phyloP scores from a whole-genome alignment of 2,329 filamentous ascomycete genomes.

The Cytospora piceae region DNA sequence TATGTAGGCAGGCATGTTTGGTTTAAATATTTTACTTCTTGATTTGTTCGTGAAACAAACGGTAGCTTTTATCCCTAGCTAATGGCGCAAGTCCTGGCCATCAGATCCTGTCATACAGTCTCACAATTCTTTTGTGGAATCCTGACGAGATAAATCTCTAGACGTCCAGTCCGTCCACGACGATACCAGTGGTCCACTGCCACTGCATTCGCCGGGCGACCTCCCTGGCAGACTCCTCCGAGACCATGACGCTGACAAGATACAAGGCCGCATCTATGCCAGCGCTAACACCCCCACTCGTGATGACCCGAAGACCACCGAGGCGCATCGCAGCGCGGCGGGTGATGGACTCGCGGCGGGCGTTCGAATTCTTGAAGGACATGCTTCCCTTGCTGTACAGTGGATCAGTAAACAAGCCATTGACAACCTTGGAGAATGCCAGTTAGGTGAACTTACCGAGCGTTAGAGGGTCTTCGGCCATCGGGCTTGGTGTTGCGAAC shows the following conservation, averaged over 20 bases:
- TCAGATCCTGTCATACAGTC: not conserved
- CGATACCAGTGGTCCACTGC: slow-evolving; percentile 83
- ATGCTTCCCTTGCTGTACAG: slow-evolving; percentile 77
- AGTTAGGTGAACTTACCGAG: slow-evolving; percentile 52
- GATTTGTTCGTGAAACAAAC: slow-evolving; percentile 19
- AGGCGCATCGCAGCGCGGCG: slow-evolving; percentile 77
- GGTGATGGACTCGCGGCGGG: slow-evolving; percentile 77
- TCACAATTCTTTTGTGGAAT: slow-evolving; percentile 5
- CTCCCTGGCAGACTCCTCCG: slow-evolving; percentile 75
- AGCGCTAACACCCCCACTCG: slow-evolving; percentile 75
- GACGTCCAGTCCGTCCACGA: slow-evolving; percentile 84
- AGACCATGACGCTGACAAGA: slow-evolving; percentile 81
- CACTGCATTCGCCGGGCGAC: slow-evolving; percentile 78
- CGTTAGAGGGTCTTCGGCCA: slow-evolving; percentile 63
- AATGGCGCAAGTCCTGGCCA: slow-evolving; percentile 12
- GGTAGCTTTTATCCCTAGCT: slow-evolving; percentile 19
- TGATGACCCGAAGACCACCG: slow-evolving; percentile 73
- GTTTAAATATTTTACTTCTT: slow-evolving; percentile 19
- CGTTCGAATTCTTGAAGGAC: slow-evolving; percentile 75
- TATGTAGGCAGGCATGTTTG: not conserved
- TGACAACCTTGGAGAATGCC: not conserved
- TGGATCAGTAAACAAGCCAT: slow-evolving; percentile 7
- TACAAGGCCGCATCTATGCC: slow-evolving; percentile 85
- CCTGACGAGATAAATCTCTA: slow-evolving; percentile 44
- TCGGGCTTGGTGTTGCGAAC: slow-evolving; percentile 72